These are phyloP conservation scores for Fulvia fulva DNA, from an alignment of 2,329 filamentous ascomycete genomes.

Conservation along the genomic window DNA sequence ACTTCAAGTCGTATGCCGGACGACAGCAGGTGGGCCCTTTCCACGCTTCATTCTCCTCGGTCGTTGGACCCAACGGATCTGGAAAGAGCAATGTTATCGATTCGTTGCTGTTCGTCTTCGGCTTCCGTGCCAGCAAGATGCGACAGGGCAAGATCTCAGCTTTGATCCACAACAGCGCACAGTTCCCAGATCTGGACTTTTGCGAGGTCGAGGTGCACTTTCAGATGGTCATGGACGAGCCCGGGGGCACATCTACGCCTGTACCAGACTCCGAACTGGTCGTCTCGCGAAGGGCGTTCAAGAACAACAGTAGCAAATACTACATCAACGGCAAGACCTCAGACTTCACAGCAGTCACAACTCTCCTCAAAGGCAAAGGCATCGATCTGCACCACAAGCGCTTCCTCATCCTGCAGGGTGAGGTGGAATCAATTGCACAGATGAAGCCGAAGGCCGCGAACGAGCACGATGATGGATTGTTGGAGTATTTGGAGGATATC, in stretches of 20 bases:
- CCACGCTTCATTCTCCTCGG: constrained; percentile 93
- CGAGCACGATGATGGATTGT: constrained; percentile 91
- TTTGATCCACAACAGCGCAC: constrained; percentile 92
- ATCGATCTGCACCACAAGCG: constrained; percentile 97
- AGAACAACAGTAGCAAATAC: constrained; percentile 97
- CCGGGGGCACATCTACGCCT: constrained; percentile 68
- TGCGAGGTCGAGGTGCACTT: constrained; percentile 98
- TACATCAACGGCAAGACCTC: constrained; percentile 90
- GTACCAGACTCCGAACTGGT: constrained; percentile 81
- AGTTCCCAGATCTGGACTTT: constrained; percentile 76
- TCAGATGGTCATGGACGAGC: constrained; percentile 86
- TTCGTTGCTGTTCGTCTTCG: constrained; percentile 96
- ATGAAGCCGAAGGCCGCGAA: constrained; percentile 97
- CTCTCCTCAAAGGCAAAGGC: constrained; percentile 77
- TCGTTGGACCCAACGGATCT: constrained; percentile 95
- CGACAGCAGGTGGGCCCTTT: constrained; percentile 94
- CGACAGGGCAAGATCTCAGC: constrained; percentile 97
- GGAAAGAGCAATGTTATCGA: constrained; percentile 99
- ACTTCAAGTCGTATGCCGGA: constrained; percentile 99
- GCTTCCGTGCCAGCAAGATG: constrained; percentile 99
- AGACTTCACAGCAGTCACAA: constrained; percentile 88
- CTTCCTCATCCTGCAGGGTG: constrained; percentile 93
- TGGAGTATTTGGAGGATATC: constrained; percentile 97
- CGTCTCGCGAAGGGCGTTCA: constrained; percentile 89
- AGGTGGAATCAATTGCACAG: constrained; percentile 97